phyloP scores from a whole-genome alignment of 805 yeast species.

The Priceomyces fermenticarens region DNA sequence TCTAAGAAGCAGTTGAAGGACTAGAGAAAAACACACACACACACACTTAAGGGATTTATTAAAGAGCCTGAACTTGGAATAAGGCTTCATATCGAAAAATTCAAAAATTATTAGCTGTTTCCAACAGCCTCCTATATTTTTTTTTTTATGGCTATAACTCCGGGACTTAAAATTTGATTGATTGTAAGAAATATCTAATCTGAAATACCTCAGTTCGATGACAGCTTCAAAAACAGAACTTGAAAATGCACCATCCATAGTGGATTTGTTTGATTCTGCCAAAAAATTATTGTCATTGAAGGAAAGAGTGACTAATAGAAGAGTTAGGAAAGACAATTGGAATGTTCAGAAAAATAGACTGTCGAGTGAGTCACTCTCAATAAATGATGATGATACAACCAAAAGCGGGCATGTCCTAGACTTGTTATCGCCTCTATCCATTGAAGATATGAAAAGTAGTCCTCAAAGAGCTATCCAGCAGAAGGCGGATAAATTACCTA shows the following conservation, averaged over 20 bases:
- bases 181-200: too few species aligned
- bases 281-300: conserved; percentile 36
- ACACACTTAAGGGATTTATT: too few species aligned
- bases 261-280: conserved; percentile 41
- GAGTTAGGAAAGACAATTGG: conserved; percentile 30
- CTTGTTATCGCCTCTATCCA: conserved; percentile 38
- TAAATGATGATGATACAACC: background rate
- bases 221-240: conserved; percentile 2
- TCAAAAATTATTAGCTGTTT: too few species aligned
- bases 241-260: conserved; percentile 29
- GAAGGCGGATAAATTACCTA: conserved; percentile 4
- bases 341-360: conserved; percentile 20
- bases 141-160: too few species aligned
- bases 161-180: too few species aligned
- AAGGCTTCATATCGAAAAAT: too few species aligned
- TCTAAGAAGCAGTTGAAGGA: background rate
- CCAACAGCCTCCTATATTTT: too few species aligned
- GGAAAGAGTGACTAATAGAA: conserved; percentile 38
- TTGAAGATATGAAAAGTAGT: conserved; percentile 32
- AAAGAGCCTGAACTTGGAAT: too few species aligned
- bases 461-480: conserved; percentile 5
- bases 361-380: conserved; percentile 1
- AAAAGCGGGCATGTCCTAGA: conserved; percentile 23
- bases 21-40: background rate
- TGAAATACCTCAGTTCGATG: background rate